Evolutionary conservation across 179 eudicot genomes (phyloP).

Genomic region (Silene coronaria): DNA sequence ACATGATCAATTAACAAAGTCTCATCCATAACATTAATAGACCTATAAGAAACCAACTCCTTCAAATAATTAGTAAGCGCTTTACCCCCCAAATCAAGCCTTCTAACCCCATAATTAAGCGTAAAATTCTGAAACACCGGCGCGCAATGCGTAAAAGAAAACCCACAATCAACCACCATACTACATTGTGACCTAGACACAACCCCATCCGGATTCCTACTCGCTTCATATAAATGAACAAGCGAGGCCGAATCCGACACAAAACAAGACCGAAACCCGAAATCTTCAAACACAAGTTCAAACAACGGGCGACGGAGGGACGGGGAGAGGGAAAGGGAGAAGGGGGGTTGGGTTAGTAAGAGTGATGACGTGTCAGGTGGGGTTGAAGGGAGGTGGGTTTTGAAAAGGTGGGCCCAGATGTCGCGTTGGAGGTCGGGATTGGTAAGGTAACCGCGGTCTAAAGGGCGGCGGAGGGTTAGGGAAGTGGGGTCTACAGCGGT

Average conservation of each 20-base stretch:
- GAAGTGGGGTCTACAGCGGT: slow-evolving; percentile 62
- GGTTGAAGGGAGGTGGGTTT: slow-evolving; percentile 34
- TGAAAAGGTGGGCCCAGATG: slow-evolving; percentile 81
- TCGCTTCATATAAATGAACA: slow-evolving; percentile 70
- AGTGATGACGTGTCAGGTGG: slow-evolving; percentile 44
- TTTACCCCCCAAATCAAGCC: slow-evolving; percentile 90
- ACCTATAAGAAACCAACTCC: slow-evolving; percentile 71
- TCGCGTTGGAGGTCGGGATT: slow-evolving; percentile 76
- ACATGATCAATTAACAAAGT: slow-evolving; percentile 77
- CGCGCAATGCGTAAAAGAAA: slow-evolving; percentile 63
- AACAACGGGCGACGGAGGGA: slow-evolving; percentile 49
- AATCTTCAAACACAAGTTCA: slow-evolving; percentile 76
- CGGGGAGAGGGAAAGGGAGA: slow-evolving; percentile 57
- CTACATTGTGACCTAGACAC: slow-evolving; percentile 61
- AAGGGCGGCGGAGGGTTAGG: slow-evolving; percentile 76
- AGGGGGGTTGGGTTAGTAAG: slow-evolving; percentile 62
- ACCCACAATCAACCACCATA: slow-evolving; percentile 79
- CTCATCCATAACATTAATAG: slow-evolving; percentile 91
- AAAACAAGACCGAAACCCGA: slow-evolving; percentile 49
- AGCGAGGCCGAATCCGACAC: slow-evolving; percentile 59
- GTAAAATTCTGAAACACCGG: slow-evolving; percentile 78
- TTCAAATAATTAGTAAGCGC: slow-evolving; percentile 82
- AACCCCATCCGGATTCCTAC: slow-evolving; percentile 54
- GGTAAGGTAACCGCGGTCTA: slow-evolving; percentile 77
- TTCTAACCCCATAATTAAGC: slow-evolving; percentile 67